Evolutionary conservation across 441 rosid genomes (phyloP).

Genomic region (Gossypium schwendimanii): DNA sequence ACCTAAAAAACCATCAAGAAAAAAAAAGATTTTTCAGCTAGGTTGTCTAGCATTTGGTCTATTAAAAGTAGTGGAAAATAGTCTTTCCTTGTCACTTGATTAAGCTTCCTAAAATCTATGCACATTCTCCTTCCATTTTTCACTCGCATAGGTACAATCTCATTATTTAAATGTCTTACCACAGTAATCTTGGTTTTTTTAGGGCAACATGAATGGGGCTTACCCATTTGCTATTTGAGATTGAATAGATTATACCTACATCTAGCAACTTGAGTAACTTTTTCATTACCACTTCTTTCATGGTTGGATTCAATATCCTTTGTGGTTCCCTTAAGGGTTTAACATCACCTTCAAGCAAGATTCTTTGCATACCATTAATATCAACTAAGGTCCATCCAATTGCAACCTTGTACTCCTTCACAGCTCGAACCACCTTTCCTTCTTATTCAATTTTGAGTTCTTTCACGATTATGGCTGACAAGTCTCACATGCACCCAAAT

Average conservation of each 20-base stretch:
- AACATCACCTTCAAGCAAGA: neutral
- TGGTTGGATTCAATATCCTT: neutral
- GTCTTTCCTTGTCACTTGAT: neutral
- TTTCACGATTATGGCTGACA: neutral
- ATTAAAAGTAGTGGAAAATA: too few relatives aligned
- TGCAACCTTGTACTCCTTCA: neutral
- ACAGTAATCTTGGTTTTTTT: too few relatives aligned
- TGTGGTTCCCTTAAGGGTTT: neutral
- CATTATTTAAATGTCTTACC: neutral
- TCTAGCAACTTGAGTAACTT: neutral
- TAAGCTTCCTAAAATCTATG: too few relatives aligned
- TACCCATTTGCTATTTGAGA: neutral
- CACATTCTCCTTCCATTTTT: neutral
- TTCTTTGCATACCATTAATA: neutral
- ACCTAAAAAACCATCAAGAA: neutral
- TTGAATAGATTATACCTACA: neutral
- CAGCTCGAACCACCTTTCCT: neutral
- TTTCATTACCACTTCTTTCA: neutral
- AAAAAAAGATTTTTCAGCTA: neutral
- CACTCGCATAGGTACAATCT: neutral
- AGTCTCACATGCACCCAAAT: neutral
- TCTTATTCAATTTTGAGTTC: neutral
- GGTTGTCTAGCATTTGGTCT: neutral
- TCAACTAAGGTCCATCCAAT: neutral
- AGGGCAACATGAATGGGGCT: neutral